Percentiles rank a stretch among this genome's conserved stretches.
Evolutionary conservation across 1,284 basidiomycete species (phyloP).

Genomic region (Boletus chippewaensis): DNA sequence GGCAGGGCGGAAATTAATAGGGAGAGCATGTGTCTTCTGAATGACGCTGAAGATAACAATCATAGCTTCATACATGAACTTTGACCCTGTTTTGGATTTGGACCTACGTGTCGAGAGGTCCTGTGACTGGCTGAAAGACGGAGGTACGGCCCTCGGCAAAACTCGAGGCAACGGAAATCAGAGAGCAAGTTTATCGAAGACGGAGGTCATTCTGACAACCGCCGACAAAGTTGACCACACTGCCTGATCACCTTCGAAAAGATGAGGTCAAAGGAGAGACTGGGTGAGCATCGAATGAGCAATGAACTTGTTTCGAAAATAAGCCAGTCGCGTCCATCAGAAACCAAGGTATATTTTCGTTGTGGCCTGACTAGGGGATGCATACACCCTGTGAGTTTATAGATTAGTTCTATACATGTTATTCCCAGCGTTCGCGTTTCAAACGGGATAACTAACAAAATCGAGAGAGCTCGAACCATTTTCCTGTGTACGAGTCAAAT

Average conservation of each 20-base stretch:
- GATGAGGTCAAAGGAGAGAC: not conserved
- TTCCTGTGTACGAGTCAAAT: no score
- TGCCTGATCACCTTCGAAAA: not conserved
- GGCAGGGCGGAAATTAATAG: not conserved
- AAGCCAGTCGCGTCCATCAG: not conserved
- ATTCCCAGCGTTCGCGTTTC: no score
- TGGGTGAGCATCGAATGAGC: no score
- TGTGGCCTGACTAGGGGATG: no score
- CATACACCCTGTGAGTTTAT: no score
- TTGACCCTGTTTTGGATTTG: not conserved
- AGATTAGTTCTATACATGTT: no score
- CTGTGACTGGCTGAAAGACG: not conserved
- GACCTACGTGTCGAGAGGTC: not conserved
- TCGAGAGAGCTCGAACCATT: no score
- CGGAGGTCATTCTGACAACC: no score
- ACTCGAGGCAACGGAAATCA: not conserved
- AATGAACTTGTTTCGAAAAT: not conserved
- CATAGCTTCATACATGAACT: not conserved
- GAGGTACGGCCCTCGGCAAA: not conserved
- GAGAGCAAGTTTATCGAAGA: not conserved
- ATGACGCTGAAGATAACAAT: conserved; percentile 20
- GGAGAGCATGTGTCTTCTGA: conserved; percentile 5
- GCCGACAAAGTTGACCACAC: not conserved
- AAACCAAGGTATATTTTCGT: no score
- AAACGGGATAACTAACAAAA: no score